phyloP scores from a whole-genome alignment of 1,284 basidiomycete species.

The Pholiota adiposa region DNA sequence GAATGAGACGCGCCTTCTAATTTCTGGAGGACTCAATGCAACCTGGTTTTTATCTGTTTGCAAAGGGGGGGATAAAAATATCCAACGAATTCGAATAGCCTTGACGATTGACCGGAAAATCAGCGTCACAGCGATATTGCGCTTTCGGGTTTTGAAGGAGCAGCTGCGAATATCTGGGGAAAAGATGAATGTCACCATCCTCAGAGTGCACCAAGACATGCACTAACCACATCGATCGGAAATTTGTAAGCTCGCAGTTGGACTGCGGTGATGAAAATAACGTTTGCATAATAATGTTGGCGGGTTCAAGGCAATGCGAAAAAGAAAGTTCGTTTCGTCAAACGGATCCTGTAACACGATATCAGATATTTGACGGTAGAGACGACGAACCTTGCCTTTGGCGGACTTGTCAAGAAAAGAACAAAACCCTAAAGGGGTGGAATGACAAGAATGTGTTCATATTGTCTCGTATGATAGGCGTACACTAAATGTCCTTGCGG shows the following conservation, averaged over 20 bases:
- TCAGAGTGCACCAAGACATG: background rate
- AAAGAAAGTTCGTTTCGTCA: background rate
- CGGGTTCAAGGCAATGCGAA: background rate
- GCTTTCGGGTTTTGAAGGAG: background rate
- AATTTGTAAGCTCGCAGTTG: background rate
- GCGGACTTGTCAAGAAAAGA: background rate
- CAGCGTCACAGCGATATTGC: too few species aligned
- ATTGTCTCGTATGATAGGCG: slow-evolving; percentile 39
- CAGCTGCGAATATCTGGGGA: background rate
- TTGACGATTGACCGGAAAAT: background rate
- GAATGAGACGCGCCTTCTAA: background rate
- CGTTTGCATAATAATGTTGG: background rate
- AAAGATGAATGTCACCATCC: background rate
- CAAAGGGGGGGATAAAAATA: background rate
- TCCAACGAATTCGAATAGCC: background rate
- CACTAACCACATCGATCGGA: background rate
- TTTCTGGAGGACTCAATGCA: background rate
- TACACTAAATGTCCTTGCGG: slow-evolving; percentile 41
- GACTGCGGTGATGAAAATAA: background rate
- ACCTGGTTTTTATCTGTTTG: background rate
- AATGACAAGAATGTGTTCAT: slow-evolving; percentile 30
- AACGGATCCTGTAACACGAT: background rate
- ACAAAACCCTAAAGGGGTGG: slow-evolving; percentile 4
- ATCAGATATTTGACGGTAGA: background rate
- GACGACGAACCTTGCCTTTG: background rate